Evolutionary conservation across 495 filamentous ascomycete species (phyloP).

Genomic region (Aspergillus sclerotioniger): DNA sequence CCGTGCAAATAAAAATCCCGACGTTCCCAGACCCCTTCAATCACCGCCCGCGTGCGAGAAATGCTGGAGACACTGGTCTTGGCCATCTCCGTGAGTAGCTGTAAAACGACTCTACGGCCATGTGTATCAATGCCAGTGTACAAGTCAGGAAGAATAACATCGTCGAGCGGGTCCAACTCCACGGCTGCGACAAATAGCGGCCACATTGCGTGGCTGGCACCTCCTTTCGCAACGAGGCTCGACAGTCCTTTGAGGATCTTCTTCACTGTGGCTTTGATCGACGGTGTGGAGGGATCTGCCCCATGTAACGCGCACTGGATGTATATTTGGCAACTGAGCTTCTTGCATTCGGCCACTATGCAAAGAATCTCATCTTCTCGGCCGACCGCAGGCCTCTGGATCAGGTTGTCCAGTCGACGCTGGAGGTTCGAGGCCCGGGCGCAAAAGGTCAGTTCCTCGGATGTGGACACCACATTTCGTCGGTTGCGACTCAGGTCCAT

Average conservation of each 20-base stretch:
- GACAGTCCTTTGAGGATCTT: constrained; percentile 12
- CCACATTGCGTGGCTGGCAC: constrained; percentile 13
- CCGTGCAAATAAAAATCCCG: too few relatives aligned
- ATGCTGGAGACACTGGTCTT: constrained; percentile 18
- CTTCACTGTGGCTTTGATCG: neutral
- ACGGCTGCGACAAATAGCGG: constrained; percentile 25
- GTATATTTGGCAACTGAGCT: constrained; percentile 14
- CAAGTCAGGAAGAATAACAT: constrained; percentile 7
- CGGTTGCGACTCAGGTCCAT: constrained; percentile 19
- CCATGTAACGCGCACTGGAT: constrained; percentile 21
- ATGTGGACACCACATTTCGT: neutral
- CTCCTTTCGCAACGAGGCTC: constrained; percentile 6
- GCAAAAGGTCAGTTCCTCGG: constrained; percentile 5
- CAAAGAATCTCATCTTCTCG: constrained; percentile 10
- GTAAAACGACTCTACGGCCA: constrained; percentile 14
- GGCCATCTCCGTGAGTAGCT: constrained; percentile 12
- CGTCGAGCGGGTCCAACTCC: constrained; percentile 20
- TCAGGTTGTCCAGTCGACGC: neutral
- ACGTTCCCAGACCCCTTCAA: constrained; percentile 20
- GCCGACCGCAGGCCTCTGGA: neutral
- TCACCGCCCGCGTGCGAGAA: constrained; percentile 15
- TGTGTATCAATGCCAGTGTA: neutral
- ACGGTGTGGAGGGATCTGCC: constrained; percentile 6
- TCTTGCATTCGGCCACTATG: constrained; percentile 17
- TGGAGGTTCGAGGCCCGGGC: constrained; percentile 5